Conservation (phyloP, 164 flowering plant species). For the Chimonanthus salicifolius region DNA sequence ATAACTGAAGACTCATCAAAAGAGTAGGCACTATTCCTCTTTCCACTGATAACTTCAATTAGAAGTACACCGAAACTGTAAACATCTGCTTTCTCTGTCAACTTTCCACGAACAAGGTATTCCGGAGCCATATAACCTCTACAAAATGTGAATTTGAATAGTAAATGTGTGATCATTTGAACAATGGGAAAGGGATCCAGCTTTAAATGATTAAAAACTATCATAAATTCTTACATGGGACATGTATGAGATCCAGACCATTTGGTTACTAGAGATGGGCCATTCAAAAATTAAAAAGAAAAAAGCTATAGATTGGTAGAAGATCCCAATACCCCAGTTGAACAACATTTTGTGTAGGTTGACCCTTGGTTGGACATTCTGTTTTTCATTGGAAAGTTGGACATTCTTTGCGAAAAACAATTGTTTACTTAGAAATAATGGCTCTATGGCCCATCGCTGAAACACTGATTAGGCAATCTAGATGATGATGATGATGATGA, state of each 20-base stretch:
- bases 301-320: too few species aligned
- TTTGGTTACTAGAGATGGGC: not conserved
- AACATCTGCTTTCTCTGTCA: slow-evolving; percentile 15
- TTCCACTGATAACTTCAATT: slow-evolving; percentile 11
- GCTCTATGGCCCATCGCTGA: too few species aligned
- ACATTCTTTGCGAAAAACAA: too few species aligned
- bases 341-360: too few species aligned
- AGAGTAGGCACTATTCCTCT: slow-evolving; percentile 1
- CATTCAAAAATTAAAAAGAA: not conserved
- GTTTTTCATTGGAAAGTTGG: too few species aligned
- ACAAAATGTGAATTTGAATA: not conserved
- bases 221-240: not conserved
- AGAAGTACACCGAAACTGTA: slow-evolving; percentile 14
- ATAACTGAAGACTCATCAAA: not conserved
- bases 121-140: slow-evolving; percentile 18
- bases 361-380: too few species aligned
- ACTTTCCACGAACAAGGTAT: slow-evolving; percentile 15
- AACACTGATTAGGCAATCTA: too few species aligned
- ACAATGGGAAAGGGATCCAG: not conserved
- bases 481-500: too few species aligned
- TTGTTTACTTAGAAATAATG: too few species aligned
- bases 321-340: too few species aligned
- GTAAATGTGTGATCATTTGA: not conserved
- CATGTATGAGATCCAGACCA: not conserved
- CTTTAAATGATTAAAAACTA: too few species aligned